Base-by-base conservation (phyloP, 2,329 filamentous ascomycete genomes). In the Colletotrichum acutatum region DNA sequence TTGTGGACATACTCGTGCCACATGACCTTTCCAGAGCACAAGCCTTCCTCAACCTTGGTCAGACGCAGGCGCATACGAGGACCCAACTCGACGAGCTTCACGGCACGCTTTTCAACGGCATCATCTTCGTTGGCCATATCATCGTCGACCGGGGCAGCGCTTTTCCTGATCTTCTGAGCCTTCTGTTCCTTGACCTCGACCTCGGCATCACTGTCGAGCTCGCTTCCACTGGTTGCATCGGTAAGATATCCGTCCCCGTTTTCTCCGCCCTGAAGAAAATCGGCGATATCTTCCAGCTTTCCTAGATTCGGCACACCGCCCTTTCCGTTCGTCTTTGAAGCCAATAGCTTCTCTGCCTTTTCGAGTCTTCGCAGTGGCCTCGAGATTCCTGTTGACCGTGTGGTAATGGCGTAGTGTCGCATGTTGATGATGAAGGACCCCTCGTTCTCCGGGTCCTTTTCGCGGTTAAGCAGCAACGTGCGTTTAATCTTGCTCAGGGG, bases 1-100 rank as follows among this genome's bases (percentile, higher is more conserved):
- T 99, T 99, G 80, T 92, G 90, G 66, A 98, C 91, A 80, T 95
- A 97, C 80, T 98, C 95, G 82, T 99, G 97, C 97, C 97, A 99
- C 93, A 99, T 94, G 69, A 98, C 90, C 81, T 95, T 97, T 62
- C 97, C 97, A 30, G 90, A 89, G 78, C 95, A 98, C 7, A 98
- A 84, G 1, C 96, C 97, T 78, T 99, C 97, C 80, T 99, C 97
- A 5, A 99, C 95, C 85, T 99, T 99, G 68, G 95, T 95, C 83
- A 99, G 86, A 37, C 96, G 91, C 53, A 99, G 85, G 74, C 90
- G 93, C 93, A 99, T 92, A 66, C 97, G 91, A 1, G 97, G 97
- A 0, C 97, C 97, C 0, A 99, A 86, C 83, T 99, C 97, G 4
- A 97, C 92, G 7, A 99, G 87, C 81, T 97, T 98, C 26, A 99